A percentile compares a stretch with the other conserved stretches of the same genome.
Evolutionary conservation across 2,329 filamentous ascomycete species (phyloP).

Genomic region (Ascochyta lentis): DNA sequence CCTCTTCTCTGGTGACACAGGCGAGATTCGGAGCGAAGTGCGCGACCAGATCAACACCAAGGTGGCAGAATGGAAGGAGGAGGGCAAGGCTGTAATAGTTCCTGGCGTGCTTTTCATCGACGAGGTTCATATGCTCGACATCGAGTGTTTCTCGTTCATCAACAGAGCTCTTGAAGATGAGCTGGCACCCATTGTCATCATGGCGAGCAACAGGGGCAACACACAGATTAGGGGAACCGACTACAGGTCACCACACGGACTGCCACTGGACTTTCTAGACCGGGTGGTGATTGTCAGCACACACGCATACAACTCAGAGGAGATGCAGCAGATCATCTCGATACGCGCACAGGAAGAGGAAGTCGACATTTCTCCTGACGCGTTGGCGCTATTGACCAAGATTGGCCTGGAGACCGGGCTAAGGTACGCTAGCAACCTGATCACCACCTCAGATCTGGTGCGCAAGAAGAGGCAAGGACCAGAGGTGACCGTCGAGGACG

Average conservation of each 20-base stretch:
- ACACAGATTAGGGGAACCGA: constrained; percentile 92
- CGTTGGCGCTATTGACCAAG: constrained; percentile 90
- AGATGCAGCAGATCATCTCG: constrained; percentile 89
- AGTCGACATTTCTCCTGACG: constrained; percentile 87
- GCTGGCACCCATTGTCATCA: constrained; percentile 95
- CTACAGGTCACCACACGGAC: constrained; percentile 89
- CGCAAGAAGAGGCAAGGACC: constrained; percentile 84
- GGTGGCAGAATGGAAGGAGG: constrained; percentile 98
- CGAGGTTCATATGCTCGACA: constrained; percentile 99
- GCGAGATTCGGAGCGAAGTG: constrained; percentile 96
- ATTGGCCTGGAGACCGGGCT: constrained; percentile 92
- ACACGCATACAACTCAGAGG: constrained; percentile 78
- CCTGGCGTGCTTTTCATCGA: constrained; percentile 98
- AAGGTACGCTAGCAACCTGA: constrained; percentile 96
- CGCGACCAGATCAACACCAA: constrained; percentile 99
- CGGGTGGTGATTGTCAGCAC: constrained; percentile 96
- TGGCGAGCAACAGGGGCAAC: constrained; percentile 95
- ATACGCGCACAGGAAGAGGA: constrained; percentile 97
- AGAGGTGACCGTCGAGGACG: constrained; percentile 84
- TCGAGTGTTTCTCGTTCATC: constrained; percentile 98
- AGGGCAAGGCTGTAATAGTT: constrained; percentile 98
- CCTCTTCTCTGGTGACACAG: constrained; percentile 96
- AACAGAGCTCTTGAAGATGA: constrained; percentile 96
- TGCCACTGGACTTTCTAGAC: constrained; percentile 95
- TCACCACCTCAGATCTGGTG: constrained; percentile 90